Conservation (phyloP, 257 asterid species). For the Penstemon barbatus region DNA sequence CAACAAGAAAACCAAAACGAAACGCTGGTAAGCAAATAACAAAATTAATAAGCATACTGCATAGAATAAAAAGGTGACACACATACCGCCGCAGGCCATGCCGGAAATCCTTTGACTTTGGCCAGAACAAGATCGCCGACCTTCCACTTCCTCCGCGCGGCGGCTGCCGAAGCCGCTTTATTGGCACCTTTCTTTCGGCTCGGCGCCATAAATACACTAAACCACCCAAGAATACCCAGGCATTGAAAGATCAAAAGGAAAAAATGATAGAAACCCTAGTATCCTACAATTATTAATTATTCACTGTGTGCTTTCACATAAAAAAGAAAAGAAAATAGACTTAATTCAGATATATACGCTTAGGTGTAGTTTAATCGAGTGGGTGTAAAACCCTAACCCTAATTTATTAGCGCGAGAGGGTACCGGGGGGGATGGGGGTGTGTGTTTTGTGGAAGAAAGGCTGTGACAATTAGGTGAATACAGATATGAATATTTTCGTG, state of each 20-base stretch:
- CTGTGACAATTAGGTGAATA: no score
- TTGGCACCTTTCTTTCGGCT: slow-evolving; percentile 67
- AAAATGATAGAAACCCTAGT: no score
- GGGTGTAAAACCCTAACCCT: slow-evolving; percentile 37
- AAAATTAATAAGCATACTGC: not conserved
- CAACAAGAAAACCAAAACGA: slow-evolving; percentile 2
- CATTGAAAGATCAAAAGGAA: slow-evolving; percentile 42
- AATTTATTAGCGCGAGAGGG: not conserved
- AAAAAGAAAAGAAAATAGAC: no score
- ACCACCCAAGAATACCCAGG: slow-evolving; percentile 33
- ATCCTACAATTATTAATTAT: no score
- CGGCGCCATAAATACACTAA: slow-evolving; percentile 64
- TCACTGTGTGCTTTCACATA: no score
- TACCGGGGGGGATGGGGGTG: not conserved
- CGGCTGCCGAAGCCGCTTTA: slow-evolving; percentile 72
- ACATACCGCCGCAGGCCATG: slow-evolving; percentile 92
- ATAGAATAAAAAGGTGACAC: not conserved
- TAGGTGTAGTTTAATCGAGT: not conserved
- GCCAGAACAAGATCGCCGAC: slow-evolving; percentile 96
- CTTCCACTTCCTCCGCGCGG: slow-evolving; percentile 74
- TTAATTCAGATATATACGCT: no score
- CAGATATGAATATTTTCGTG: no score
- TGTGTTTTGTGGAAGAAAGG: no score
- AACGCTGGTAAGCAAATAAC: not conserved
- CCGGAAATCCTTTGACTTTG: slow-evolving; percentile 88